Evolutionary conservation across 1,139 yeast genomes (phyloP), one percentile per base, ranked within the genome.

Genomic region (Hyphopichia burtonii): DNA sequence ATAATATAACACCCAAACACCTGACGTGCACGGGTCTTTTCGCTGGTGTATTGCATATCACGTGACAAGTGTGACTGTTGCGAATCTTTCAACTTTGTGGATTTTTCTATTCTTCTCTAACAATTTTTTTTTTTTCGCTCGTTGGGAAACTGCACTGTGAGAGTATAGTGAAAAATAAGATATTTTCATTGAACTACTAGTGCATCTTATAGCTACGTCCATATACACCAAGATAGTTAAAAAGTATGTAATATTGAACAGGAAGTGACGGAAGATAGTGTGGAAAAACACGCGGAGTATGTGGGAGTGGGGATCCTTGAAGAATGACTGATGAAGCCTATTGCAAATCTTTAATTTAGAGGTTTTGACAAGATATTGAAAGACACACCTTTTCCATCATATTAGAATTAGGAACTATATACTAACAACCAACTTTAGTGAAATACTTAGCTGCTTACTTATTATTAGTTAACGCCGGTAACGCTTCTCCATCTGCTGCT

Each of bases 401-500:
- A n/a, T n/a, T n/a, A n/a, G n/a, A n/a, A n/a, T n/a, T n/a, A n/a
- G n/a, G n/a, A n/a, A n/a, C n/a, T n/a, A n/a, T n/a, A 20, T 20
- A 33, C 36, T 33, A 33, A 33, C 36, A 19, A 7, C 20, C 5
- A 31, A 31, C 18, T 41, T 22, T 41, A 48, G 59, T 78, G 85
- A 81, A 82, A 72, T 79, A 79, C 78, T 74, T 79, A 71, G 84
- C 84, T 70, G 83, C 84, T 63, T 79, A 79, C 76, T 76, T 79
- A 69, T 77, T 79, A 70, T 76, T 79, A 70, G 82, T 76, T 58
- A 78, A 78, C 76, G 83, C 82, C 70, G 84, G 84, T 67, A 76
- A 76, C 70, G 63, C 80, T 51, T 54, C 93, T 63, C 98, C 98
- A 78, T 78, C 96, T 58, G 96, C 94, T 61, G 83, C 86, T 63